Conservation (phyloP, 257 asterid genomes). For the Solanum megistacrolobum region DNA sequence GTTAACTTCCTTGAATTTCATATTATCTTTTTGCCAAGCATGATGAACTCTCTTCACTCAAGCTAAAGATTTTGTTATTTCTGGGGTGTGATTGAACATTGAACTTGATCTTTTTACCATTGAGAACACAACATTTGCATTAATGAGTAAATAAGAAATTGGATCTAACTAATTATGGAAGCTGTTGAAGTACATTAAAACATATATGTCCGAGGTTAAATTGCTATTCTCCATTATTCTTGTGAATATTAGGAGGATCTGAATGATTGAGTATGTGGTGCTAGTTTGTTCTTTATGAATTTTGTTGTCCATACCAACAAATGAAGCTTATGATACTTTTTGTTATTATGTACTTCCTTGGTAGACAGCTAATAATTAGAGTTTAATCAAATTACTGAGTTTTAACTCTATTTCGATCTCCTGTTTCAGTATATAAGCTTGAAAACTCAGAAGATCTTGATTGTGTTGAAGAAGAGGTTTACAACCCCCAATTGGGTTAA, state of each 20-base stretch:
- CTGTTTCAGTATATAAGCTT: constrained; percentile 66
- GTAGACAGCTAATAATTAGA: background rate
- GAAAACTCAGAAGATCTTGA: constrained; percentile 75
- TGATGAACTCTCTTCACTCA: background rate
- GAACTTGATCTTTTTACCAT: background rate
- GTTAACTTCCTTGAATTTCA: background rate
- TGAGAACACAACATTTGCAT: background rate
- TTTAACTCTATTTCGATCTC: background rate
- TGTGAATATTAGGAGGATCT: background rate
- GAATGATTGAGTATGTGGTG: background rate
- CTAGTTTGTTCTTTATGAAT: background rate
- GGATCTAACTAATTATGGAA: background rate
- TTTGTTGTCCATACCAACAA: background rate
- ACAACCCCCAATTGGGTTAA: constrained; percentile 93
- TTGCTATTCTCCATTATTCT: background rate
- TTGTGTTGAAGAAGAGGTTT: constrained; percentile 78
- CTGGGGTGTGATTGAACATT: background rate
- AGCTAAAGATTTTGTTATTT: background rate
- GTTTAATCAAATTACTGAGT: background rate
- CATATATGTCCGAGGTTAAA: background rate
- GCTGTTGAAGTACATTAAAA: background rate
- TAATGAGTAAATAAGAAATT: background rate
- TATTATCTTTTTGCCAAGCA: background rate
- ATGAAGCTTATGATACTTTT: background rate
- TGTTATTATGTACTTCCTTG: background rate